Evolutionary conservation across 148 eudicot species (phyloP), one percentile per base, ranked within the genome.

Genomic region (Vaccinium myrtillus): DNA sequence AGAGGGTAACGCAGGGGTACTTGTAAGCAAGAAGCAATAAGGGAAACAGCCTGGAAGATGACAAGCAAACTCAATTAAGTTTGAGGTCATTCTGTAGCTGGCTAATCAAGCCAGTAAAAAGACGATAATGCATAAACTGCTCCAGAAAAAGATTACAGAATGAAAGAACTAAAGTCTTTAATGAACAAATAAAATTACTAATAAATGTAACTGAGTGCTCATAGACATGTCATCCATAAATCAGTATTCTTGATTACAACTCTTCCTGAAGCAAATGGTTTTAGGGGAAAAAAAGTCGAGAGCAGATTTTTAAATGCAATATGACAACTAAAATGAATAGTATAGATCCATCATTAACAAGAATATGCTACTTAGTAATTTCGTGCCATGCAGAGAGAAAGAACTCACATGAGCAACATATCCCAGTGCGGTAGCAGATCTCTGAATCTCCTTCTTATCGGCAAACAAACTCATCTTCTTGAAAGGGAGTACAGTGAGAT

Each of bases 381-480:
- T 77, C 27, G 25, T 61, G 56, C 51, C 78, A 83, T 75, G 75
- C 25, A 43, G 86, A 85, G 87, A 58, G 81, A 81, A 74, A 86
- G 86, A 85, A 87, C 98, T 87, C 88, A 97, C 99, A 88, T 95
- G 99, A 82, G 99, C 96, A 46, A 92, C 91, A 83, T 95, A 95
- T 90, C 99, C 99, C 83, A 97, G 92, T 87, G 99, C 98, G 84
- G 99, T 93, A 82, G 98, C 94, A 82, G 96, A 95, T 85, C 90
- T 91, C 93, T 97, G 98, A 86, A 92, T 89, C 87, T 92, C 98
- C 92, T 97, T 97, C 93, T 97, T 97, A 90, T 97, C 98, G 82
- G 96, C 88, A 91, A 97, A 97, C 86, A 97, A 93, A 83, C 94
- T 94, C 91, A 91, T 92, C 92, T 94, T 93, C 25, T 93, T 90